Evolutionary conservation across 169 alveolate genomes (phyloP).

Genomic region (Plasmodium gaboni): DNA sequence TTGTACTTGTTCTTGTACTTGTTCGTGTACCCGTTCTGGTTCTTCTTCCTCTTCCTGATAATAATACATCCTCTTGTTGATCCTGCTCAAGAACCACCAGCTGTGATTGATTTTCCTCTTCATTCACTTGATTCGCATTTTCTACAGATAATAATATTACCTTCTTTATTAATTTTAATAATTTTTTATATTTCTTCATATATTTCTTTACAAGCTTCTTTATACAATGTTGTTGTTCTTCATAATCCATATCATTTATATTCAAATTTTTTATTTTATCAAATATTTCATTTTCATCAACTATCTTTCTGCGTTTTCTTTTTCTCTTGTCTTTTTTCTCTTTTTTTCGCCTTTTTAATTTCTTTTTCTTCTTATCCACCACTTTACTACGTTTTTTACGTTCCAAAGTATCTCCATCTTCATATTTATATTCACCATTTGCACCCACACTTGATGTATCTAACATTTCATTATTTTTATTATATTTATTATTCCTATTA

Average conservation of each 20-base stretch:
- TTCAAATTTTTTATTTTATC: slow-evolving; percentile 28
- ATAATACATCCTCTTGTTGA: too few species aligned
- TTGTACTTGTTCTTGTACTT: background rate
- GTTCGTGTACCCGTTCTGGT: slow-evolving; percentile 1
- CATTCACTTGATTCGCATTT: background rate
- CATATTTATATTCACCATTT: slow-evolving; percentile 1
- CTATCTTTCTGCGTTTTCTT: slow-evolving; percentile 24
- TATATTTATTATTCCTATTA: background rate
- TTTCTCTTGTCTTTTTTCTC: slow-evolving; percentile 36
- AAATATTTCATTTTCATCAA: slow-evolving; percentile 43
- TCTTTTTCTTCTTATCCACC: background rate
- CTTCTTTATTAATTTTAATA: slow-evolving; percentile 45
- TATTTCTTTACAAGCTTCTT: slow-evolving; percentile 47
- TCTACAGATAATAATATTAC: background rate
- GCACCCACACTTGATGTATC: background rate
- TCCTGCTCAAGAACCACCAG: too few species aligned
- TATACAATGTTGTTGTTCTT: slow-evolving; percentile 30
- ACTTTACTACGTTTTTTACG: slow-evolving; percentile 22
- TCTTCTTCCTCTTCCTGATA: background rate
- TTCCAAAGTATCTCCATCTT: slow-evolving; percentile 10
- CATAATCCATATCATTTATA: slow-evolving; percentile 37
- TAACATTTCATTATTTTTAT: background rate
- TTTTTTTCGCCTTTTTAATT: background rate
- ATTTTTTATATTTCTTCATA: slow-evolving; percentile 57
- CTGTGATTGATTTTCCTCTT: background rate